phyloP scores from a whole-genome alignment of 2,329 filamentous ascomycete genomes.

The Esteya vermicola region DNA sequence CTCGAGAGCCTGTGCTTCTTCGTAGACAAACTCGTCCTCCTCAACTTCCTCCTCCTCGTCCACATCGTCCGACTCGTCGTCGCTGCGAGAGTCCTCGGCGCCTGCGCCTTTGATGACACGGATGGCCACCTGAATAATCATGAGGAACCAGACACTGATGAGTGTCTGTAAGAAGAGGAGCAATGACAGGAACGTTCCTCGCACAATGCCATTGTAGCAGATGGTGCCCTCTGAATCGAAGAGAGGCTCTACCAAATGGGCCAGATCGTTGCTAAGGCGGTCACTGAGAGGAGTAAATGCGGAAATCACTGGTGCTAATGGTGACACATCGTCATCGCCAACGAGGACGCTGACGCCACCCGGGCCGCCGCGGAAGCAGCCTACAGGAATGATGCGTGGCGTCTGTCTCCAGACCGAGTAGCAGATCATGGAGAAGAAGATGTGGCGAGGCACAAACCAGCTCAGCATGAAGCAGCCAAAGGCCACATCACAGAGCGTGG shows the following conservation, averaged over 20 bases:
- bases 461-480: slow-evolving; percentile 77
- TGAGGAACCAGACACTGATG: slow-evolving; percentile 71
- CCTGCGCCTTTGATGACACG: slow-evolving; percentile 62
- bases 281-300: slow-evolving; percentile 1
- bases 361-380: slow-evolving; percentile 55
- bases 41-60: slow-evolving; percentile 38
- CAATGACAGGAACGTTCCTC: slow-evolving; percentile 61
- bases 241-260: slow-evolving; percentile 63
- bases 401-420: slow-evolving; percentile 66
- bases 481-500: slow-evolving; percentile 61
- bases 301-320: slow-evolving; percentile 1
- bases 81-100: slow-evolving; percentile 78
- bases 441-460: slow-evolving; percentile 75
- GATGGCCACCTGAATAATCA: slow-evolving; percentile 74
- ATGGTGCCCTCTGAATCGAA: slow-evolving; percentile 55
- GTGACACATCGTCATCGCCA: slow-evolving; percentile 3
- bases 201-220: slow-evolving; percentile 65
- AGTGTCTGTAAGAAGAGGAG: slow-evolving; percentile 68
- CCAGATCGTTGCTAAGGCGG: slow-evolving; percentile 24
- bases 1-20: slow-evolving; percentile 45
- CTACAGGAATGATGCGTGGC: slow-evolving; percentile 45
- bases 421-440: slow-evolving; percentile 64
- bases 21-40: slow-evolving; percentile 41
- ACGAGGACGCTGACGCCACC: slow-evolving; percentile 15
- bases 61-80: slow-evolving; percentile 63